Evolutionary conservation across 139 green algal genomes (phyloP).

Genomic region (Chlorella sp.): DNA sequence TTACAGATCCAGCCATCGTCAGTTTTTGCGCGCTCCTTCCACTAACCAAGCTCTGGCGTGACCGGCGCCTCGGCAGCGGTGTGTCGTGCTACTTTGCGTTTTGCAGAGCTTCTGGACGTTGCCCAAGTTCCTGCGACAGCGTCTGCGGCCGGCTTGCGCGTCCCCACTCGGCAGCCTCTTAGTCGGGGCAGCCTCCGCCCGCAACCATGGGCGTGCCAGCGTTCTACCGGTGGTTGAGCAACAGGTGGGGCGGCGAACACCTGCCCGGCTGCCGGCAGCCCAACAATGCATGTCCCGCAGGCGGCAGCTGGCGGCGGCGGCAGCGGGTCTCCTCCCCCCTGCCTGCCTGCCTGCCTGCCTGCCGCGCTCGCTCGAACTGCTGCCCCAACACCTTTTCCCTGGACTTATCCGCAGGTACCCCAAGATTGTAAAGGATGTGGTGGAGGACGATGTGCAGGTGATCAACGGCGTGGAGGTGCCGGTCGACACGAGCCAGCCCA

Average conservation of each 20-base stretch:
- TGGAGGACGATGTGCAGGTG: slow-evolving; percentile 81
- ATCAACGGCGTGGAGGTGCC: slow-evolving; percentile 87
- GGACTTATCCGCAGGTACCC: slow-evolving; percentile 86
- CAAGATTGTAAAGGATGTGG: slow-evolving; percentile 91
- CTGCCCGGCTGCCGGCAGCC: background rate
- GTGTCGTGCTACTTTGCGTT: too few species aligned
- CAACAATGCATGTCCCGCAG: background rate
- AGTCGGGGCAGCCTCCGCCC: background rate
- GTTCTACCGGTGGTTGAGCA: slow-evolving; percentile 97
- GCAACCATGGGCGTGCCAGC: slow-evolving; percentile 94
- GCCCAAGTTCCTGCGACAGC: background rate
- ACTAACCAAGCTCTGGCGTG: too few species aligned
- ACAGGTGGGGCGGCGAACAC: slow-evolving; percentile 53
- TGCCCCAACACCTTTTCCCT: background rate
- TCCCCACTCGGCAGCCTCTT: background rate
- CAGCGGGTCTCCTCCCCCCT: background rate
- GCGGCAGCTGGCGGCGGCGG: background rate
- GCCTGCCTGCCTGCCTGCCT: background rate
- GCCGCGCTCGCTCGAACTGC: background rate
- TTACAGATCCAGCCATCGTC: too few species aligned
- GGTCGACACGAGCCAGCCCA: slow-evolving; percentile 88
- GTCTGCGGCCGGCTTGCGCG: background rate
- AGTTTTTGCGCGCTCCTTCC: too few species aligned
- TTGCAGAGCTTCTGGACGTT: background rate
- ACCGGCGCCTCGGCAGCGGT: too few species aligned